Evolutionary conservation across 768 basidiomycete genomes (phyloP), one percentile per base, ranked within the genome.

Genomic region (Mrakia gelida): DNA sequence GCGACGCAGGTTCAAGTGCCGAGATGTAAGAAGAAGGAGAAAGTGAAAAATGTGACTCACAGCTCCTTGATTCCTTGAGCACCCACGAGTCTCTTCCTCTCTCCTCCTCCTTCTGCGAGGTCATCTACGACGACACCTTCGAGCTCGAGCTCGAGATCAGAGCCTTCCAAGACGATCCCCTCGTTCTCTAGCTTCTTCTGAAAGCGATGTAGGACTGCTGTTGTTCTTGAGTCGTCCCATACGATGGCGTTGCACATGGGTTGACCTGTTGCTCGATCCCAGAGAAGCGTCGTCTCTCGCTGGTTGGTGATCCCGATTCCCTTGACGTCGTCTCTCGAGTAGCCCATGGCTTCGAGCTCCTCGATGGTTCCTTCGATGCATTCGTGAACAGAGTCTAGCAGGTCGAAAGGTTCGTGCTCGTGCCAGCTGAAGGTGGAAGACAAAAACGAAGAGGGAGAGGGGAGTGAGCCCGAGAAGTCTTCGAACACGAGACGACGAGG

Each of bases 141-240:
- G 32, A 95, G 85, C 6, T 88, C 88, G 75, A 90, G 87, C 72
- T 89, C 83, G 30, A 90, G 92, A 18, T 92, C 91, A 75, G 88
- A 85, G 13, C 92, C 93, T 81, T 87, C 84, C 73, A 91, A 88
- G 82, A 94, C 89, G 78, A 97, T 88, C 9, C 95, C 95, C 13
- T 87, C 87, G n/a, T 88, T 87, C 76, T 88, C 84, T 45, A 97
- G 87, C 82, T 91, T 89, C 72, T 89, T 87, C 84, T 92, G 89
- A 80, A 89, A 93, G 81, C 91, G 89, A n/a, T 90, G 89, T 26
- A 98, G 94, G 6, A 89, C 88, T 80, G 90, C 89, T 81, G 92
- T 93, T 75, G 93, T 98, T 71, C 97, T 90, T n/a, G 91, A 90
- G 84, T 99, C 97, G 79, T 92, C 91, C 97, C 97, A 99, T 16